These are phyloP conservation scores for Oehlia diaphana DNA, from an alignment of 192 early-diverging fungal species.

Conservation along the genomic window DNA sequence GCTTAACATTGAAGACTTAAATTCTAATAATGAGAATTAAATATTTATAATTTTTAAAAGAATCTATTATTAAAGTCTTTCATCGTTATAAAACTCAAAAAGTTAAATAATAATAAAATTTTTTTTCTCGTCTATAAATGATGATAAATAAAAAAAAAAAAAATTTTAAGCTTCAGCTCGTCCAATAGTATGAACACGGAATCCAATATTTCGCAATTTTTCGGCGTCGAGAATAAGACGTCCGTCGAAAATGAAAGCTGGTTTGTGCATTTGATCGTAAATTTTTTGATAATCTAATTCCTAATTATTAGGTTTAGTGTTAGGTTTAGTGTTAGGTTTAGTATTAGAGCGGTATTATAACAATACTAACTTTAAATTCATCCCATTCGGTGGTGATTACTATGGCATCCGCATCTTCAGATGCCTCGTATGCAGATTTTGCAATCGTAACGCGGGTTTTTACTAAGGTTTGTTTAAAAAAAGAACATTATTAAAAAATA, in stretches of 20 bases:
- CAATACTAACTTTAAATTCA: conserved; percentile 70
- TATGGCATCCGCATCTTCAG: conserved; percentile 71
- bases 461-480: conserved; percentile 31
- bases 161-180: conserved; percentile 35
- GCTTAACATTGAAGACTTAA: too few species aligned
- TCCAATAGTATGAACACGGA: conserved; percentile 73
- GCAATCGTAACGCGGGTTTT: conserved; percentile 67
- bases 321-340: background rate
- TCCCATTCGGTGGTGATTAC: conserved; percentile 89
- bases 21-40: too few species aligned
- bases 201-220: conserved; percentile 74
- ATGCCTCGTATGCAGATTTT: conserved; percentile 66
- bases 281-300: conserved; percentile 67
- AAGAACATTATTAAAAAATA: background rate
- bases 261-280: conserved; percentile 74
- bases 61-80: too few species aligned
- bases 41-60: too few species aligned
- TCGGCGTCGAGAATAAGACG: conserved; percentile 72
- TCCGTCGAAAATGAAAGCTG: conserved; percentile 90
- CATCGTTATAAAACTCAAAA: too few species aligned
- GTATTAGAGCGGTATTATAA: background rate
- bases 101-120: background rate
- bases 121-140: background rate
- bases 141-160: too few species aligned
- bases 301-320: background rate